A percentile compares a stretch with the other conserved stretches of the same genome.
phyloP scores from a whole-genome alignment of 2,329 filamentous ascomycete genomes.

The Diaporthe caulivora region DNA sequence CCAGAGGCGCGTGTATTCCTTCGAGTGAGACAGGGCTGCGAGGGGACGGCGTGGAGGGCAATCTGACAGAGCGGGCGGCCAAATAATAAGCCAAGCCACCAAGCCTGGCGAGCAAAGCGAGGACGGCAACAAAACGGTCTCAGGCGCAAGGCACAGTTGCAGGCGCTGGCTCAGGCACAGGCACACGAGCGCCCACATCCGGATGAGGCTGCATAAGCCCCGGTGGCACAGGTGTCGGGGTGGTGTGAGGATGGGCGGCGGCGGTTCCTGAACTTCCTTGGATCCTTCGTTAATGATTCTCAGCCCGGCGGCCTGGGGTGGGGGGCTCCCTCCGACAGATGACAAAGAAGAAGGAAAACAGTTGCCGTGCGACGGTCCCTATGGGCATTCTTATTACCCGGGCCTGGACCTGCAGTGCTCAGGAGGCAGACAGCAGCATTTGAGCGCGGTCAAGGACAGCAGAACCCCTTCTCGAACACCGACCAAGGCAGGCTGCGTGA shows the following conservation, averaged over 20 bases:
- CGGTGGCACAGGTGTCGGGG: slow-evolving; percentile 11
- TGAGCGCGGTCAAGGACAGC: not conserved
- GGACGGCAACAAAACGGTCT: not conserved
- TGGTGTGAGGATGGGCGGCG: slow-evolving; percentile 23
- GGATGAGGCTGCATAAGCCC: slow-evolving; percentile 33
- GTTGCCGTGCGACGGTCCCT: slow-evolving; percentile 25
- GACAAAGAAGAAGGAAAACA: not conserved
- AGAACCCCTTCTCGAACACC: not conserved
- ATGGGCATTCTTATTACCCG: not conserved
- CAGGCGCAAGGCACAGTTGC: too few relatives aligned
- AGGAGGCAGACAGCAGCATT: not conserved
- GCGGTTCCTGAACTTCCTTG: slow-evolving; percentile 18
- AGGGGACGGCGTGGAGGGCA: slow-evolving; percentile 1
- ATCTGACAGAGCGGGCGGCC: slow-evolving; percentile 1
- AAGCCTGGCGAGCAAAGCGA: too few relatives aligned
- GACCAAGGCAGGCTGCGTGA: not conserved
- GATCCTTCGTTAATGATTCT: slow-evolving; percentile 23
- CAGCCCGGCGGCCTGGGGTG: slow-evolving; percentile 9
- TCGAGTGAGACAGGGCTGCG: slow-evolving; percentile 23
- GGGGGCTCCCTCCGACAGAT: not conserved
- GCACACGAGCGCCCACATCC: slow-evolving; percentile 8
- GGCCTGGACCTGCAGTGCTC: slow-evolving; percentile 10
- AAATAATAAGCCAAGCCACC: slow-evolving; percentile 19
- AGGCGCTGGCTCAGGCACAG: not conserved
- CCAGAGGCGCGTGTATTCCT: slow-evolving; percentile 18